These are phyloP conservation scores for Nevesoporus exiguus DNA, from an alignment of 768 basidiomycete genomes.

Conservation along the genomic window DNA sequence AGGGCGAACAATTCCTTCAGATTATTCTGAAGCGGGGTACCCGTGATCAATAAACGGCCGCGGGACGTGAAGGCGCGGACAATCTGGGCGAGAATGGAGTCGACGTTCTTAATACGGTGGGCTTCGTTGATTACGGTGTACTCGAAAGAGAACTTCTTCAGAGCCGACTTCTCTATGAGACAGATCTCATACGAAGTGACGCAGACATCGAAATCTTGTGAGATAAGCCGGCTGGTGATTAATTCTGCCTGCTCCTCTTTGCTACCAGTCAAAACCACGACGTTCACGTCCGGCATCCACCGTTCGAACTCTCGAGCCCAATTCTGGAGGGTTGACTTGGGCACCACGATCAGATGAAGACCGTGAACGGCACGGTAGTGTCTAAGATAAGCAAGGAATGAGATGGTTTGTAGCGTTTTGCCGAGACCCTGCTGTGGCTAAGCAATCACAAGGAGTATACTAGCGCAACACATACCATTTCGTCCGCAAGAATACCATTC, in stretches of 20 bases:
- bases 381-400: conserved; percentile 93
- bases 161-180: conserved; percentile 86
- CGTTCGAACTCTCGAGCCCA: conserved; percentile 90
- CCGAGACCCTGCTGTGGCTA: conserved; percentile 73
- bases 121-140: conserved; percentile 99
- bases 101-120: conserved; percentile 98
- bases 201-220: conserved; percentile 89
- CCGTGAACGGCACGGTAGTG: conserved; percentile 73
- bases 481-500: conserved; percentile 96
- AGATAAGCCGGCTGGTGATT: conserved; percentile 73
- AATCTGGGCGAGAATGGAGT: conserved; percentile 92
- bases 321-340: conserved; percentile 97
- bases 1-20: conserved; percentile 92
- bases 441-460: not conserved
- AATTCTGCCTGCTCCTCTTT: conserved; percentile 88
- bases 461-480: conserved; percentile 59
- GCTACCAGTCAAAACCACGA: conserved; percentile 76
- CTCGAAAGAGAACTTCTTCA: conserved; percentile 95
- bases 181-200: conserved; percentile 98
- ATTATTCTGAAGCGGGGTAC: conserved; percentile 95
- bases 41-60: conserved; percentile 91
- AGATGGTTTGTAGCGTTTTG: conserved; percentile 97
- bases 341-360: conserved; percentile 93
- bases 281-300: conserved; percentile 89
- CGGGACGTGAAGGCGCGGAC: conserved; percentile 87